Base-by-base conservation (phyloP, 768 basidiomycete genomes). In the Coprinopsis cinerea region DNA sequence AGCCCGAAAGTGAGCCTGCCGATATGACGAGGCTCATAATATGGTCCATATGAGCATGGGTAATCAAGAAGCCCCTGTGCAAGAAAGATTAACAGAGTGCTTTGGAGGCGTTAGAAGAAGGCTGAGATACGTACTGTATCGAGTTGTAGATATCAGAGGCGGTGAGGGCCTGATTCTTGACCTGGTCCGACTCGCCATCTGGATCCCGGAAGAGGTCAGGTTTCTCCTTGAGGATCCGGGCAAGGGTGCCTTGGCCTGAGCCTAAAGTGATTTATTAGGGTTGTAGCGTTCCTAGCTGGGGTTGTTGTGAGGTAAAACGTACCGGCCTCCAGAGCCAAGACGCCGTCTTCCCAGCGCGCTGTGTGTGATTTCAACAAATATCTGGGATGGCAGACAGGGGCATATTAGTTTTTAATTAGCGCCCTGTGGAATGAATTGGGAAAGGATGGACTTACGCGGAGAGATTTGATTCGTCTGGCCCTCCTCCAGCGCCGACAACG, bases 1-100 rank as follows among this genome's bases (percentile, higher is more conserved):
- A 61, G 15, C 83, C 84, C 26, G 64, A 64, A 4, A 89, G 61
- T 1, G 91, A 83, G 30, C 92, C 94, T 14, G 93, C 91, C 1
- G 86, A 80, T 47, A 98, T 66, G 48, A 95, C 79, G 24, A 96
- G 74, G 34, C 90, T 83, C 53, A 77, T 80, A 57, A 91, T 77
- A 64, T 98, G 94, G 67, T 98, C 94, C 23, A 97, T 68, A 65
- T 98, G 94, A 0, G 88, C 85, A 61, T 95, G 93, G 4, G 88
- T 87, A 57, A 96, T 72, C 52, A 94, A 73, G 60, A 88, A 95
- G 55, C 82, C 88, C 53, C 91, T 93, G 60, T 20, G 53, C 36
- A 51, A 25, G 23, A 43, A 13, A 18, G 36, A 17, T 39, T 32
- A 47, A 40, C 24, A 44, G 53, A 47, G 24, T 52, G 37, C 43